phyloP scores from a whole-genome alignment of 2,329 filamentous ascomycete genomes.

The Keithomyces neogunnii region DNA sequence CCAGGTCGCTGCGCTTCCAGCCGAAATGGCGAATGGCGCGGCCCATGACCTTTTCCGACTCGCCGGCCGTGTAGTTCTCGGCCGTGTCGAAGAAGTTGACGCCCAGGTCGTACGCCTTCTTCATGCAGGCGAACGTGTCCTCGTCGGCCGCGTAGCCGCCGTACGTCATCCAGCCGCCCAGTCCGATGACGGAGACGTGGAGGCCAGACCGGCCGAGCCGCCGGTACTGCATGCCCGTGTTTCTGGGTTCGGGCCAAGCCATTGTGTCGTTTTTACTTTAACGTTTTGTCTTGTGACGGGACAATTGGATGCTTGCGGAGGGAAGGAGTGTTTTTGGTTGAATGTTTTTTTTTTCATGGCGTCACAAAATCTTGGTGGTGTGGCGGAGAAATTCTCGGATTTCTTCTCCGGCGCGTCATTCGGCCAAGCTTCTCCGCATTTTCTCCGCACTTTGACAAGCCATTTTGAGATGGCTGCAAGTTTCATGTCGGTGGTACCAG shows the following conservation, averaged over 20 bases:
- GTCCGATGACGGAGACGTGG: slow-evolving; percentile 57
- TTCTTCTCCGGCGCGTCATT: too few species aligned
- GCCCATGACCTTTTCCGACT: slow-evolving; percentile 57
- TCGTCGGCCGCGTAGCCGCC: slow-evolving; percentile 58
- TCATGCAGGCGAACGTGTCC: slow-evolving; percentile 52
- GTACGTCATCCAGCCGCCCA: slow-evolving; percentile 60
- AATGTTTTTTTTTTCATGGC: too few species aligned
- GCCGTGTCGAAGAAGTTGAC: slow-evolving; percentile 58
- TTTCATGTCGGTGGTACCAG: too few species aligned
- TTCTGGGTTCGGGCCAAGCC: slow-evolving; percentile 34
- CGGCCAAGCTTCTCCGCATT: too few species aligned
- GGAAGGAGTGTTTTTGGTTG: too few species aligned
- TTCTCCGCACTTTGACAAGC: too few species aligned
- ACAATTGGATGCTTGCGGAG: background rate
- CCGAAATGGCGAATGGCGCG: slow-evolving; percentile 50
- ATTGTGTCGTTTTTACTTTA: slow-evolving; percentile 16
- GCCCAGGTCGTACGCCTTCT: slow-evolving; percentile 50
- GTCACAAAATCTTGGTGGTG: too few species aligned
- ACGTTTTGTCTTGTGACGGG: slow-evolving; percentile 5
- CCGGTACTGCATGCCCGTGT: slow-evolving; percentile 30
- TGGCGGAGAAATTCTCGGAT: background rate
- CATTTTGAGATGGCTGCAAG: too few species aligned
- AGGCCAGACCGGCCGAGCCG: slow-evolving; percentile 45
- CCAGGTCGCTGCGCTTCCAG: slow-evolving; percentile 54
- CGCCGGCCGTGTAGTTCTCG: slow-evolving; percentile 50